Evolutionary conservation across 176 grass and related monocot genomes (phyloP).

Genomic region (Guadua angustifolia): DNA sequence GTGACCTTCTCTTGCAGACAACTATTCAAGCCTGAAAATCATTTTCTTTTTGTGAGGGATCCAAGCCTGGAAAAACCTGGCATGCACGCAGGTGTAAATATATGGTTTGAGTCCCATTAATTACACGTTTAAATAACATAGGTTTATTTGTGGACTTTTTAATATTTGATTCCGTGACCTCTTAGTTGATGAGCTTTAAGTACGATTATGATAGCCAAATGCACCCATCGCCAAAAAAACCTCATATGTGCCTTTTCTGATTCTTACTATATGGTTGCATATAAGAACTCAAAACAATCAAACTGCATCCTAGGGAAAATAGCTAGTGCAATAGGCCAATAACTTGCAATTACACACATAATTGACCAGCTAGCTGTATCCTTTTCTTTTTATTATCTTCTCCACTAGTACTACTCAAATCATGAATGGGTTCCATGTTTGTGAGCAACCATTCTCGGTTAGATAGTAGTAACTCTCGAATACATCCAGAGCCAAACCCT

Average conservation of each 20-base stretch:
- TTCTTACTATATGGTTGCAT: neutral
- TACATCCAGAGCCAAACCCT: slow-evolving; percentile 58
- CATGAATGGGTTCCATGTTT: slow-evolving; percentile 74
- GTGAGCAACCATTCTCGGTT: slow-evolving; percentile 63
- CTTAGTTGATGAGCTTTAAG: too few species aligned
- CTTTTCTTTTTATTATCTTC: neutral
- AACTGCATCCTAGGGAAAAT: neutral
- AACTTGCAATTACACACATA: slow-evolving; percentile 12
- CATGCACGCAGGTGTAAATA: too few species aligned
- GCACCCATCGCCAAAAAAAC: too few species aligned
- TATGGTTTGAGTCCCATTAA: too few species aligned
- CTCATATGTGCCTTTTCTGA: neutral
- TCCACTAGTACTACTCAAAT: neutral
- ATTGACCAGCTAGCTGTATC: neutral
- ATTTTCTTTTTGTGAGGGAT: too few species aligned
- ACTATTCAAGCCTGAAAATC: neutral
- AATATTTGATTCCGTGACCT: too few species aligned
- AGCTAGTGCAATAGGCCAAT: neutral
- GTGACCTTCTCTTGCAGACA: neutral
- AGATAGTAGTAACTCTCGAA: slow-evolving; percentile 57
- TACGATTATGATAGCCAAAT: too few species aligned
- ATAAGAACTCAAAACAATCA: neutral
- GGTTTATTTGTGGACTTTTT: too few species aligned
- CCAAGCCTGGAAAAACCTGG: too few species aligned
- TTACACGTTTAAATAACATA: too few species aligned